These are phyloP conservation scores for Cicer yamashitae DNA, from an alignment of 306 rosid species.

Conservation along the genomic window DNA sequence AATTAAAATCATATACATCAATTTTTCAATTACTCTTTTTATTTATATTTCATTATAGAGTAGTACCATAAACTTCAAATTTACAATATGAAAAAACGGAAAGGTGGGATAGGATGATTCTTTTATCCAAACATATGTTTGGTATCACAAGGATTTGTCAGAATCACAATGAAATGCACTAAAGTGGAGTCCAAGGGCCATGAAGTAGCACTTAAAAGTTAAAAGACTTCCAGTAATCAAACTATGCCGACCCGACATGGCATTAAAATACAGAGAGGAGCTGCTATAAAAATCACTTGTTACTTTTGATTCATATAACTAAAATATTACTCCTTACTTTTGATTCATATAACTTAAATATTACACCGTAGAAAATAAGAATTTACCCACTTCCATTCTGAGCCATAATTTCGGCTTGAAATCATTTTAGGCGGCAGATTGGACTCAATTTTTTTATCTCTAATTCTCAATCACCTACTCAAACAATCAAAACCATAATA, in stretches of 20 bases:
- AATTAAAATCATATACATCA: too few species aligned
- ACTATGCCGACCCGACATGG: neutral
- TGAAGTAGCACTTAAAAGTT: neutral
- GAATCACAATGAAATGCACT: neutral
- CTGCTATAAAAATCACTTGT: neutral
- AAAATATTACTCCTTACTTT: neutral
- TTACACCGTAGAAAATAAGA: neutral
- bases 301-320: neutral
- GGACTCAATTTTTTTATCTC: neutral
- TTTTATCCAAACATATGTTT: too few species aligned
- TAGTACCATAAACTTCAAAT: too few species aligned
- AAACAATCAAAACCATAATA: neutral
- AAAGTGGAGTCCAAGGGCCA: neutral
- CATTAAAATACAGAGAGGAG: neutral
- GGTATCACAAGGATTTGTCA: too few species aligned
- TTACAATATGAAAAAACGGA: too few species aligned
- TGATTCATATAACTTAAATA: neutral
- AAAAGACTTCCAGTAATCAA: neutral
- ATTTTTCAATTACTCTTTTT: too few species aligned
- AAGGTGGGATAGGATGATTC: too few species aligned
- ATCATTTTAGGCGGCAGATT: neutral
- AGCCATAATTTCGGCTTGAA: neutral
- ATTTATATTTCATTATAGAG: too few species aligned
- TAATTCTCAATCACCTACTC: neutral
- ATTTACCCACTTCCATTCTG: neutral